A percentile compares a stretch with the other conserved stretches of the same genome.
Conservation (phyloP, 495 filamentous ascomycete genomes). For the Podospora conica region DNA sequence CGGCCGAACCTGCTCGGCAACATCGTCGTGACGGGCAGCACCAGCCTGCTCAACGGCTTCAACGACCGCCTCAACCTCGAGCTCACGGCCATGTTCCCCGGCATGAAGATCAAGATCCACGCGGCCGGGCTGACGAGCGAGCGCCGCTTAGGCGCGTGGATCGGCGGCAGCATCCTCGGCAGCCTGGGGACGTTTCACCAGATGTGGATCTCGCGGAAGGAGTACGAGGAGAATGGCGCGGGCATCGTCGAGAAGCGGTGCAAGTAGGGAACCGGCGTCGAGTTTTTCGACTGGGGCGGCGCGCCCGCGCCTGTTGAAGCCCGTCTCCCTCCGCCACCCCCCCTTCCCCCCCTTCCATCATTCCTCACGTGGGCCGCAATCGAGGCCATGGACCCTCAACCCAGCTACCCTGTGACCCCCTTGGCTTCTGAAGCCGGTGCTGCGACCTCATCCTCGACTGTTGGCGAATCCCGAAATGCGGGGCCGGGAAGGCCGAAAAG, state of each 20-base stretch:
- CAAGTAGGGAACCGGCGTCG: slow-evolving; percentile 42
- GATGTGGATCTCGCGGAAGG: slow-evolving; percentile 90
- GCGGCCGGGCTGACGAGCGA: slow-evolving; percentile 81
- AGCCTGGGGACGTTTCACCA: slow-evolving; percentile 99
- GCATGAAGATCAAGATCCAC: slow-evolving; percentile 73
- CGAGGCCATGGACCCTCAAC: too few species aligned
- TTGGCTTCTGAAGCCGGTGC: background rate
- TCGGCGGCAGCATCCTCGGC: slow-evolving; percentile 91
- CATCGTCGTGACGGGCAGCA: slow-evolving; percentile 88
- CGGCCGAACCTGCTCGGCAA: slow-evolving; percentile 76
- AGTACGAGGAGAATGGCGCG: slow-evolving; percentile 71
- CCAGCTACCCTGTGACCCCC: too few species aligned
- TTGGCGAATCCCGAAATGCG: too few species aligned
- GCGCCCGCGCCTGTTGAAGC: too few species aligned
- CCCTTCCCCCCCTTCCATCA: too few species aligned
- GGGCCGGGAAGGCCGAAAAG: too few species aligned
- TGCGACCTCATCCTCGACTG: background rate
- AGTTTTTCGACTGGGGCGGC: background rate
- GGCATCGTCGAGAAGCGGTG: slow-evolving; percentile 73
- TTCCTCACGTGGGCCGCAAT: too few species aligned
- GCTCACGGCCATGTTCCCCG: slow-evolving; percentile 69
- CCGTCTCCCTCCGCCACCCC: too few species aligned
- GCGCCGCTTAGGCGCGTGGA: slow-evolving; percentile 86
- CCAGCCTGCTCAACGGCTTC: slow-evolving; percentile 79
- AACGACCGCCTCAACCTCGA: slow-evolving; percentile 83